Conservation (phyloP, 2,329 filamentous ascomycete genomes). For the Ceratocystis eucalypticola region DNA sequence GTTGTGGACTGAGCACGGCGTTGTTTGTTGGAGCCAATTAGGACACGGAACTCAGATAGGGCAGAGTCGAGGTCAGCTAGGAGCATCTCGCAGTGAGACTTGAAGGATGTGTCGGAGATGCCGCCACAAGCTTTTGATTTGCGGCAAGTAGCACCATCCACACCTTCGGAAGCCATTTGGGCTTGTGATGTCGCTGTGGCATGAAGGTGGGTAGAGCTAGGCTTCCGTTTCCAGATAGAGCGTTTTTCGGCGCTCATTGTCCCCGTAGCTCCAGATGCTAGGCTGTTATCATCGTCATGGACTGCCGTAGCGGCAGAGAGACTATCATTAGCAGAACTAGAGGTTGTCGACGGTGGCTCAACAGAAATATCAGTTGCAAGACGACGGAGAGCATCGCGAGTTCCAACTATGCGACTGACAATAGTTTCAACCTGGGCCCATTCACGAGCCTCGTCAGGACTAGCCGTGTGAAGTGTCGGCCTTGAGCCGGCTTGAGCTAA, state of each 20-base stretch:
- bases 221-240: conserved; percentile 87
- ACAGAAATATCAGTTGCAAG: conserved; percentile 72
- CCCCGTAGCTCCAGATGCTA: conserved; percentile 5
- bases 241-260: conserved; percentile 25
- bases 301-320: conserved; percentile 28
- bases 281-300: conserved; percentile 33
- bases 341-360: conserved; percentile 37
- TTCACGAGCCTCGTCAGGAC: conserved; percentile 55
- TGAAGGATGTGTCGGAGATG: conserved; percentile 53
- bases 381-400: conserved; percentile 73
- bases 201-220: conserved; percentile 38
- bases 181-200: conserved; percentile 29
- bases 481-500: not conserved
- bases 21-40: conserved; percentile 68
- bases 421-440: conserved; percentile 79
- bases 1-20: conserved; percentile 47
- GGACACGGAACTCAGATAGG: conserved; percentile 63
- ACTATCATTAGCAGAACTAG: conserved; percentile 21
- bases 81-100: conserved; percentile 68
- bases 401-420: conserved; percentile 74
- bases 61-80: conserved; percentile 73
- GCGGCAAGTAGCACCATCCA: conserved; percentile 25
- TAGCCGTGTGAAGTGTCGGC: conserved; percentile 22
- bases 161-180: conserved; percentile 22
- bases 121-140: conserved; percentile 28